phyloP scores from a whole-genome alignment of 2,329 filamentous ascomycete genomes.

The Colletotrichum sp. region DNA sequence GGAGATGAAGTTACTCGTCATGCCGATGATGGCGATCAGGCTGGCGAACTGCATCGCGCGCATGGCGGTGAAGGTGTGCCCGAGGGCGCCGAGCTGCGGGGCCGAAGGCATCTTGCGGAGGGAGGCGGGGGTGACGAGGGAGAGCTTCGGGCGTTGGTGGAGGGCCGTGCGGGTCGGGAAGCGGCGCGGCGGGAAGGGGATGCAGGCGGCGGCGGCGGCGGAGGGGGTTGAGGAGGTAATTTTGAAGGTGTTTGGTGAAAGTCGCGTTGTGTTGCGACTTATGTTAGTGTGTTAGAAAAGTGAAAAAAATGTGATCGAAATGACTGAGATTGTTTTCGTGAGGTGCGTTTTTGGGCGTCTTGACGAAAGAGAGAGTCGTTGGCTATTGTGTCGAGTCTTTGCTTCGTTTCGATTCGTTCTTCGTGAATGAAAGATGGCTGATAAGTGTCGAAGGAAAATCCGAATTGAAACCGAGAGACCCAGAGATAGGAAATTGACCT shows the following conservation, averaged over 20 bases:
- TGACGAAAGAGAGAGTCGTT: neutral
- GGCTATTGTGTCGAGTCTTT: neutral
- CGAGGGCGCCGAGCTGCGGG: constrained; percentile 72
- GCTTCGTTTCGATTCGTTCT: neutral
- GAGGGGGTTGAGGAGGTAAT: constrained; percentile 25
- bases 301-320: neutral
- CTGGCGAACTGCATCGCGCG: constrained; percentile 74
- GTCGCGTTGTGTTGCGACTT: constrained; percentile 5
- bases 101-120: constrained; percentile 46
- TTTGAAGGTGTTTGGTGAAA: constrained; percentile 2
- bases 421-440: neutral
- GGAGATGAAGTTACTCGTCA: constrained; percentile 82
- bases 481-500: constrained; percentile 22
- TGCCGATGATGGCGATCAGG: constrained; percentile 79
- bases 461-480: constrained; percentile 24
- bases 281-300: neutral
- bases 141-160: constrained; percentile 43
- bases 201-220: constrained; percentile 25
- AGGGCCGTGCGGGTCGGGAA: constrained; percentile 44
- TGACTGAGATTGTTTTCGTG: neutral
- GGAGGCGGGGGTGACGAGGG: constrained; percentile 41
- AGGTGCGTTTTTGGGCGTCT: neutral
- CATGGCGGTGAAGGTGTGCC: constrained; percentile 77
- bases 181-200: constrained; percentile 46
- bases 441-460: neutral